These are phyloP conservation scores for Lanzia echinophila DNA, from an alignment of 2,329 filamentous ascomycete genomes.

Conservation along the genomic window DNA sequence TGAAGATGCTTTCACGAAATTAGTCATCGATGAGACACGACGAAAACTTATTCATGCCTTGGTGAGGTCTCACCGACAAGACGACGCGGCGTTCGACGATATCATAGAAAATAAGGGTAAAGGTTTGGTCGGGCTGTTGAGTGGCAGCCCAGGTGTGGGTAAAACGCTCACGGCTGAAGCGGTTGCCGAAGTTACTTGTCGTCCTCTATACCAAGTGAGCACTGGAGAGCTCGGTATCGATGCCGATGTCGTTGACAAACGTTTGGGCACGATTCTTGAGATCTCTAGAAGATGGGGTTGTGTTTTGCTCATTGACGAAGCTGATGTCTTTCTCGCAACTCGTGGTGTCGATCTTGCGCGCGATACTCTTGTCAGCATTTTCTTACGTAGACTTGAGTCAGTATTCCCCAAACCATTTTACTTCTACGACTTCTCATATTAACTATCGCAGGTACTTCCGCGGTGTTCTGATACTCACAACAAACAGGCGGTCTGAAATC, in stretches of 20 bases:
- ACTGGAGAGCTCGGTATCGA: neutral
- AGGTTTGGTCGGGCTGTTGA: constrained; percentile 1
- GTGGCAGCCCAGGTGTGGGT: neutral
- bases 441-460: neutral
- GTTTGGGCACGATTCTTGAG: neutral
- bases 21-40: constrained; percentile 1
- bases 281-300: neutral
- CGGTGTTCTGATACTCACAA: constrained; percentile 3
- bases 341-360: neutral
- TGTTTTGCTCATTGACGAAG: constrained; percentile 7
- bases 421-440: neutral
- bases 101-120: constrained; percentile 5
- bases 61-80: neutral
- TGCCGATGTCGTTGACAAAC: neutral
- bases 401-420: neutral
- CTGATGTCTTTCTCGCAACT: neutral
- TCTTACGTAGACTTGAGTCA: constrained; percentile 2
- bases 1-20: neutral
- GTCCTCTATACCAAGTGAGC: constrained; percentile 1
- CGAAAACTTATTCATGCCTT: neutral
- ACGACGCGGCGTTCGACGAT: constrained; percentile 1
- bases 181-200: constrained; percentile 3
- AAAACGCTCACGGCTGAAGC: constrained; percentile 8
- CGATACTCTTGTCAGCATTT: constrained; percentile 2
- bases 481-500: constrained; percentile 1